Conservation (phyloP, 768 basidiomycete genomes). For the Phlegmacium glaucopus region DNA sequence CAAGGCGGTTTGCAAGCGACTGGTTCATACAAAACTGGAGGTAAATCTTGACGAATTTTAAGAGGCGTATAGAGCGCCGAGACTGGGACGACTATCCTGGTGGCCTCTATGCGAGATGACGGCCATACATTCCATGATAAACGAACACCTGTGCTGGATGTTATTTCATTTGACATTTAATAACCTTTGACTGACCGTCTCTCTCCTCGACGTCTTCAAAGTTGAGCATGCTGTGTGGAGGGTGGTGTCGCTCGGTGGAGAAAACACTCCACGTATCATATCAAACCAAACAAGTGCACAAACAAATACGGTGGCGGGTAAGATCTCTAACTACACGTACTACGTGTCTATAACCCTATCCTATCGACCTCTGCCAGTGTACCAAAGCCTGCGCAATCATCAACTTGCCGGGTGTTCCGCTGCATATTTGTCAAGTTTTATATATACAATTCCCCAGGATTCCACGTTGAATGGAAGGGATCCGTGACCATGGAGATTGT, state of each 20-base stretch:
- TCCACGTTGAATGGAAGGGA: too few species aligned
- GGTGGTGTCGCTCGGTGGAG: constrained; percentile 35
- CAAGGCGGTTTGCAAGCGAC: constrained; percentile 98
- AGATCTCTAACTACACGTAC: too few species aligned
- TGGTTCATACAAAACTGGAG: constrained; percentile 95
- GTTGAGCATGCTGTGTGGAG: constrained; percentile 55
- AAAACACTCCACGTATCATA: constrained; percentile 30
- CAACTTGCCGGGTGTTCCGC: too few species aligned
- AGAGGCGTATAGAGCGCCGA: constrained; percentile 97
- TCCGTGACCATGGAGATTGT: too few species aligned
- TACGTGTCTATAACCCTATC: too few species aligned
- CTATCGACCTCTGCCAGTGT: too few species aligned
- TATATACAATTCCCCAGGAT: too few species aligned
- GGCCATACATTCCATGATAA: constrained; percentile 99
- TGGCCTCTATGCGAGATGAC: constrained; percentile 96
- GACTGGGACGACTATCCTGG: constrained; percentile 96
- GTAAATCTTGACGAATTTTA: constrained; percentile 90
- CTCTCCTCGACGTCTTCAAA: constrained; percentile 98
- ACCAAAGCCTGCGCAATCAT: too few species aligned
- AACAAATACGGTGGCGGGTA: too few species aligned
- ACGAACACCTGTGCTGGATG: constrained; percentile 63
- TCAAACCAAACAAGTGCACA: constrained; percentile 16
- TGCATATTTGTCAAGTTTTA: too few species aligned
- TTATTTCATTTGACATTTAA: neutral
- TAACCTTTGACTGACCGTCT: constrained; percentile 61